phyloP scores from a whole-genome alignment of 768 basidiomycete species.

The Russula griseocarnosa region DNA sequence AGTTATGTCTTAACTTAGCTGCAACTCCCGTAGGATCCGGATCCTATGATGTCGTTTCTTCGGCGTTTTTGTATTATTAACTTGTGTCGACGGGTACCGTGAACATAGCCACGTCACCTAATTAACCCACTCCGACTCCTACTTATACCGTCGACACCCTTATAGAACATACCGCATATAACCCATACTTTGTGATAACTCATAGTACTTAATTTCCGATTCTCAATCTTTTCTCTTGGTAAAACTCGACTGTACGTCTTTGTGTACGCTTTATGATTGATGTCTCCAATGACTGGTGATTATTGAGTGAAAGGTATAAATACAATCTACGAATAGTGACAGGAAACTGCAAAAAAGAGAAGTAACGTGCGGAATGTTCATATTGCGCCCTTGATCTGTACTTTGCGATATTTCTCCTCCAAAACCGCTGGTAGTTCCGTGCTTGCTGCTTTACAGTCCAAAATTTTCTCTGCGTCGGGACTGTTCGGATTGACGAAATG shows the following conservation, averaged over 20 bases:
- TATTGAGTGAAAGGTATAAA: conserved; percentile 16
- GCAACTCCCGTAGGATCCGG: conserved; percentile 2
- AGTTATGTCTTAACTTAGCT: conserved; percentile 7
- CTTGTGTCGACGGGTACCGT: not conserved
- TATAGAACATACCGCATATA: no score
- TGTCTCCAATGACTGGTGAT: conserved; percentile 9
- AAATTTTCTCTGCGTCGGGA: conserved; percentile 56
- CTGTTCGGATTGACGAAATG: conserved; percentile 61
- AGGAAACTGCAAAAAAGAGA: not conserved
- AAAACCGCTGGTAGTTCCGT: conserved; percentile 56
- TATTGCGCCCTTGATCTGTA: conserved; percentile 91
- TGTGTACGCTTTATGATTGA: not conserved
- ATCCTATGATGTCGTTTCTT: conserved; percentile 4
- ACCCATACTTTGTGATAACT: no score
- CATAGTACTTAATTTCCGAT: no score
- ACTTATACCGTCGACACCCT: not conserved
- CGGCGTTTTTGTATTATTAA: not conserved
- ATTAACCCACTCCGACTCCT: not conserved
- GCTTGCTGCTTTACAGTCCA: conserved; percentile 69
- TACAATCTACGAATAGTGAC: conserved; percentile 11
- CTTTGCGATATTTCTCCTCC: conserved; percentile 79
- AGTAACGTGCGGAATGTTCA: conserved; percentile 38
- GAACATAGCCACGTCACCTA: no score
- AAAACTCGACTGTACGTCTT: not conserved
- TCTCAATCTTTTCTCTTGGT: not conserved